Evolutionary conservation across 1,139 yeast species (phyloP), one percentile per base, ranked within the genome.

Genomic region (Magnusiomyces suaveolens): DNA sequence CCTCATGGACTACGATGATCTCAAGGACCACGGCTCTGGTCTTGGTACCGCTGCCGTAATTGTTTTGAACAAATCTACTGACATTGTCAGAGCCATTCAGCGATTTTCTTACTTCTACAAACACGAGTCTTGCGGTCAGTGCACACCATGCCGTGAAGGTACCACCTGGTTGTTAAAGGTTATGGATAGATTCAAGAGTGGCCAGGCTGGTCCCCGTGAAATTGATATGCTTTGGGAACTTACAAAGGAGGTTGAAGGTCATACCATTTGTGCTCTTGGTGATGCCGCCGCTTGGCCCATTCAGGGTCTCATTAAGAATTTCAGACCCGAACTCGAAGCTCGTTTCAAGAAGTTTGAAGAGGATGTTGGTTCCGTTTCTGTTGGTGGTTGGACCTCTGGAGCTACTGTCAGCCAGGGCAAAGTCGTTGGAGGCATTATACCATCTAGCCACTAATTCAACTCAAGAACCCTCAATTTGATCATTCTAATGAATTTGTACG

Each of bases 211-310:
- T 59, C 82, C 78, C 64, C 79, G 81, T 60, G 95, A 87, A 72
- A 87, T 87, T 63, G 95, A 87, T 67, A 81, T 81, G 85, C 80
- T 87, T 57, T 78, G 77, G 65, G 95, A 87, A 72, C 79, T 87
- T 62, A 82, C 90, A 59, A 84, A 86, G 73, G 87, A 85, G 69
- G 81, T 87, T 63, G 95, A 87, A 72, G 95, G 94, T 53, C 95
- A 87, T 73, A 86, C 95, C 55, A 87, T 87, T 65, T 87, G 95
- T 74, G 95, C 94, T 32, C 76, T 87, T 64, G 95, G 95, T 59
- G 95, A 87, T 70, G 95, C 95, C 46, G 89, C 95, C 58, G 90
- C 94, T 49, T 87, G 95, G 95, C 95, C 95, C 52, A 77, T 87
- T 58, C 95, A 87, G 73, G 95, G 95, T 57, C 78, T 87, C 63